Base-by-base conservation (phyloP, 495 filamentous ascomycete genomes). In the Penicillium maclennaniae region DNA sequence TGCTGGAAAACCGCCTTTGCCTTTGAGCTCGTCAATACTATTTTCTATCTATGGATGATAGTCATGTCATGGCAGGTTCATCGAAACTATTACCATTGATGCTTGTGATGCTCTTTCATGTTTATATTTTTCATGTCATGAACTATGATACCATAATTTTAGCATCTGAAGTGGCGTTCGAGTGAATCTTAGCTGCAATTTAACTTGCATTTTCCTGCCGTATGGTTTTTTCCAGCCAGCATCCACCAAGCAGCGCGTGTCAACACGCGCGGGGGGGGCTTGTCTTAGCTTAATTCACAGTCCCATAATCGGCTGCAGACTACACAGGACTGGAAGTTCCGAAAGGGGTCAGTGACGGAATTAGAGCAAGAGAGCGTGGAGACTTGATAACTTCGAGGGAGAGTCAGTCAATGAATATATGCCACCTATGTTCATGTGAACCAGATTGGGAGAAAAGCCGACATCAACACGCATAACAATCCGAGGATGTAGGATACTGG, bases 41-140 rank as follows among this genome's bases (percentile, higher is more conserved):
- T 97, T 23, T 95, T 96, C 64, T 81, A 95, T 62, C 59, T 97
- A 7, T 97, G 91, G 92, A 92, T 97, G 77, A 91, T 96, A 67
- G 73, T 97, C 43, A 89, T 97, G 85, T 85, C 87, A 16, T 88
- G 84, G 71, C 89, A 96, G 69, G 93, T 98, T 14, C 86, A 89
- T 73, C 78, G 80, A 43, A 82, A 88, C 65, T 53, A 79, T 48
- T 64, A 49, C 28, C 53, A 64, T 46, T 58, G 50, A 57, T 49
- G 41, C 36, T 28, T 50, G 39, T 34, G 27, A 7, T 31, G 7
- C n/a, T 31, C 31, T 49, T 19, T 43, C 12, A 27, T 25, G 20
- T 50, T 20, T 27, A 51, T 50, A 20, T 38, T 10, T 53, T 10
- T 25, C 1, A 51, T 49, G 23, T 38, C 21, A 44, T 53, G 46